These are phyloP conservation scores for Pogostemon cablin DNA, from an alignment of 257 asterid species.

Conservation along the genomic window DNA sequence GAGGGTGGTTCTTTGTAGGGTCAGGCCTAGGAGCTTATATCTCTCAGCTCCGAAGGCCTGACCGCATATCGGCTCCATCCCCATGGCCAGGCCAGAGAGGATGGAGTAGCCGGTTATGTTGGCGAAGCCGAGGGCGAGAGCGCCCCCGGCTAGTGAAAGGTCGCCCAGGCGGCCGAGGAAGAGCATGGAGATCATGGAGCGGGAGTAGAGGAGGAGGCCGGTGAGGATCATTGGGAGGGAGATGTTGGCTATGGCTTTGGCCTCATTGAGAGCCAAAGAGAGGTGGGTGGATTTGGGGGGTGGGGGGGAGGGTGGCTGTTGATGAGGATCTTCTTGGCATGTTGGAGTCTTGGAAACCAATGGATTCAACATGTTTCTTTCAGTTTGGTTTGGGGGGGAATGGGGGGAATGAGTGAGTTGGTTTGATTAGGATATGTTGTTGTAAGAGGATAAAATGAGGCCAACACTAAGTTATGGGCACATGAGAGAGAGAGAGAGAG, in stretches of 20 bases:
- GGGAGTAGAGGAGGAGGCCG: constrained; percentile 55
- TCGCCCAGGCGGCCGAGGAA: constrained; percentile 59
- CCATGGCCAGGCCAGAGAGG: constrained; percentile 63
- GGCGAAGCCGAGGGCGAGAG: constrained; percentile 54
- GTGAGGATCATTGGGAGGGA: constrained; percentile 54
- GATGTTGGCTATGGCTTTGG: constrained; percentile 42
- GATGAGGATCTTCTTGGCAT: constrained; percentile 10
- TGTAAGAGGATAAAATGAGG: constrained; percentile 5
- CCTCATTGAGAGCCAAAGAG: constrained; percentile 37
- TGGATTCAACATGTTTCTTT: constrained; percentile 37
- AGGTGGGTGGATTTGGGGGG: constrained; percentile 3
- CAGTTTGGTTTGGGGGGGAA: not conserved
- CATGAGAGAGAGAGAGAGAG: constrained; percentile 20
- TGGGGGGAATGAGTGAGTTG: not conserved
- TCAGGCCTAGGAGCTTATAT: constrained; percentile 50
- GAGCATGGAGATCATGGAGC: constrained; percentile 59
- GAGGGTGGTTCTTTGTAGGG: constrained; percentile 48
- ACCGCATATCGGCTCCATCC: constrained; percentile 72
- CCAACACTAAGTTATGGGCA: constrained; percentile 19
- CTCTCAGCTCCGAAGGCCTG: constrained; percentile 64
- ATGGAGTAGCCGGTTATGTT: constrained; percentile 64
- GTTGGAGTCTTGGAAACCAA: constrained; percentile 45
- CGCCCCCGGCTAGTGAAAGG: constrained; percentile 55
- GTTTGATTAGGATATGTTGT: not conserved
- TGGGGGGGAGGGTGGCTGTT: too few species aligned